Conservation (phyloP, 2,329 filamentous ascomycete species). For the Aspergillus fumigatiaffinis region DNA sequence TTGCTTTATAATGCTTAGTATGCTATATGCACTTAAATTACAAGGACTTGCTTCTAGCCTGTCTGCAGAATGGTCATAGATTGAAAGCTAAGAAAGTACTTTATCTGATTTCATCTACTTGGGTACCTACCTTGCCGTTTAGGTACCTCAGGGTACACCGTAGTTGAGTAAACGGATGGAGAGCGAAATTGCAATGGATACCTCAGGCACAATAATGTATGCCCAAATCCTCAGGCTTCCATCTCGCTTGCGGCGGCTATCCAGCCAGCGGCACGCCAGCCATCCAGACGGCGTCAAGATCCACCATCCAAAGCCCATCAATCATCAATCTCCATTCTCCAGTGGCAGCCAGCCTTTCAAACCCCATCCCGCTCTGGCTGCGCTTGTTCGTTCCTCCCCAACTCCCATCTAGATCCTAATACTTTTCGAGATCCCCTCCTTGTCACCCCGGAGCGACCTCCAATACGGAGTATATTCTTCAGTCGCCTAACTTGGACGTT, state of each 20-base stretch:
- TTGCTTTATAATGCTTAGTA: background rate
- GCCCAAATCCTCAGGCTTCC: background rate
- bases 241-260: conserved; percentile 40
- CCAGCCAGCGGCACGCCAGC: conserved; percentile 33
- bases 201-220: conserved; percentile 12
- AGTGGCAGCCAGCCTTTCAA: conserved; percentile 6
- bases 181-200: conserved; percentile 7
- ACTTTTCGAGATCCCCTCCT: background rate
- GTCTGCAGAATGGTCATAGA: too few relatives aligned
- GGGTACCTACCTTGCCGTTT: too few relatives aligned
- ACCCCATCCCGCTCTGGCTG: conserved; percentile 6
- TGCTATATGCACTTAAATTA: background rate
- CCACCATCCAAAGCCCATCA: conserved; percentile 26
- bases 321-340: conserved; percentile 7
- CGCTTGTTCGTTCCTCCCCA: conserved; percentile 9
- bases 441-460: background rate
- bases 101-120: too few relatives aligned
- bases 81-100: too few relatives aligned
- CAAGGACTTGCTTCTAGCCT: background rate
- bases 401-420: background rate
- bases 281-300: conserved; percentile 35
- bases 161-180: background rate
- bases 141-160: too few relatives aligned
- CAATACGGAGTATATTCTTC: background rate
- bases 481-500: conserved; percentile 8